Evolutionary conservation across 2,329 filamentous ascomycete species (phyloP), one percentile per base, ranked within the genome.

Genomic region (Botrytis tulipae): DNA sequence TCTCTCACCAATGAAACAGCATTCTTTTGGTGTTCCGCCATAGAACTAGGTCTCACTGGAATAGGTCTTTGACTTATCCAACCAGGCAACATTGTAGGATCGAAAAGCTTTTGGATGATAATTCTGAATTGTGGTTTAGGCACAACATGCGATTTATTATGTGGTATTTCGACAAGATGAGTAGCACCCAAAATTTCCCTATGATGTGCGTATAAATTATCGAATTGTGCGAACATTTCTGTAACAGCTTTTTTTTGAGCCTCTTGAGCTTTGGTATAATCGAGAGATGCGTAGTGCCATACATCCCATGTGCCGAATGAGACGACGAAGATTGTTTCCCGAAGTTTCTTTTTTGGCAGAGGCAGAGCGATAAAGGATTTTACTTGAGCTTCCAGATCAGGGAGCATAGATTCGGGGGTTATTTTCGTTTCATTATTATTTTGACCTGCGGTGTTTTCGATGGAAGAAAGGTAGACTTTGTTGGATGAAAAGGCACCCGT

Each of bases 21-120:
- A 74, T 88, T 89, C 73, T 86, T 86, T 77, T 87, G 82, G 75
- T 89, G 85, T 75, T 88, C 87, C 3, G 85, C 83, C 54, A 83
- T 82, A 22, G 82, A 84, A 76, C 87, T 86, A 18, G 86, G 86
- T 22, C 73, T 76, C 1, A 85, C 82, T 1, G 86, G 83, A 3
- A 78, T 71, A 0, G 83, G 83, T 3, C 87, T 84, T 16, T 81
- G 81, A 6, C 79, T 79, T 10, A 83, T 79, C 85, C 88, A 90
- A 1, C 86, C 87, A 0, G 88, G 88, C 0, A 86, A 82, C 1
- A 90, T 78, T 0, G 87, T 86, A 4, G 87, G 83, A 76, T 90
- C 88, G 70, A 88, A 83, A 3, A 88, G 78, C 57, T 83, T 82
- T 0, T 88, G 87, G 20, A 89, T 81, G 16, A 90, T 76, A 32